Evolutionary conservation across 225 moss, liverwort and hornwort genomes (phyloP), one percentile per base, ranked within the genome.

Genomic region (Bryoerythrophyllum caledonicum): DNA sequence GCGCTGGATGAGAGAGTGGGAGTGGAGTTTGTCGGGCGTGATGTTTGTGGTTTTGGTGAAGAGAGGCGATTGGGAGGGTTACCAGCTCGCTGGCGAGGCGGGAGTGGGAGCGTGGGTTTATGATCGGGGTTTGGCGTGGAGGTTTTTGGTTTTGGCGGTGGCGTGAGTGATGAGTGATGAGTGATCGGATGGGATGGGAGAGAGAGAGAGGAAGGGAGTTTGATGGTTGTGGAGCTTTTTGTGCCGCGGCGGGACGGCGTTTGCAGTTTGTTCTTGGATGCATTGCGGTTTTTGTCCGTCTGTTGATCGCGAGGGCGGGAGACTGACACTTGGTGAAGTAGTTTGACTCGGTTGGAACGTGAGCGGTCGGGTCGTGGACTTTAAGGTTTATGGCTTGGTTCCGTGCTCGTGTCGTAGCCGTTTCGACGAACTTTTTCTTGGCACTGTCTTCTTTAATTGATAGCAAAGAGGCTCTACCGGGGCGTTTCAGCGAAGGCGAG

Each of bases 391-490:
- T 25, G 81, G 26, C 72, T 70, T 57, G 56, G 73, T 73, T 68
- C 2, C 15, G 55, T 7, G 17, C 48, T 44, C 44, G 44, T 44
- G 44, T 49, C 53, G 28, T 32, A 44, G 68, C 73, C 68, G 76
- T 79, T 76, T 80, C 46, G 59, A 15, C 26, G 16, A 61, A 60
- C 71, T 74, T 80, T 24, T 83, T 80, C 83, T 84, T 84, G 83
- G 80, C 80, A 38, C 53, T 74, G 12, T 8, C 60, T 73, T 77
- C 73, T 70, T 69, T 80, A 73, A 73, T 68, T 77, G 56, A 44
- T 52, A 17, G 12, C 8, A 35, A 21, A 59, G 58, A 68, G 25
- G 63, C 63, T 44, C 37, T 25, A 55, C 43, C 34, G 30, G 59
- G 44, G 32, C n/a, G 76, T 72, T 70, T 43, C 53, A 59, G 60